A percentile compares a stretch with the other conserved stretches of the same genome.
Evolutionary conservation across 306 rosid genomes (phyloP).

Genomic region (Biancaea sappan): DNA sequence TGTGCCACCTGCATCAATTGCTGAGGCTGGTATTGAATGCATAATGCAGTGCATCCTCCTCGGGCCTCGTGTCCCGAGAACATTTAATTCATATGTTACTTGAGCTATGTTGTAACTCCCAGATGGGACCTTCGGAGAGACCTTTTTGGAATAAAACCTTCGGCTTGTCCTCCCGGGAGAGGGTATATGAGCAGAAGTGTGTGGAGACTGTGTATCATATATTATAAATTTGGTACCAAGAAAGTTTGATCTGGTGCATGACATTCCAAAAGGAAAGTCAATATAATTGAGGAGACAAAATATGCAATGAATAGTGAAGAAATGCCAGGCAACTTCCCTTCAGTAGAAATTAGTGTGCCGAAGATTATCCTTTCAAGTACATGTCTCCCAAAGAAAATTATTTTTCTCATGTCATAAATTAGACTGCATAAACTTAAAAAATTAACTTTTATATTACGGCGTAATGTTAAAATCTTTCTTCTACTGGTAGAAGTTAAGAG

Average conservation of each 20-base stretch:
- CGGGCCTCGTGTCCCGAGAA: slow-evolving; percentile 90
- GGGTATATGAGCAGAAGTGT: slow-evolving; percentile 51
- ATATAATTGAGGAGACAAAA: background rate
- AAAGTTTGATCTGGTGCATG: slow-evolving; percentile 77
- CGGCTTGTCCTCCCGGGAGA: slow-evolving; percentile 71
- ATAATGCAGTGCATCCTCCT: slow-evolving; percentile 88
- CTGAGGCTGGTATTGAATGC: slow-evolving; percentile 81
- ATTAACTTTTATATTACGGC: background rate
- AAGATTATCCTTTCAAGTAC: background rate
- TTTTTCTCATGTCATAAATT: background rate
- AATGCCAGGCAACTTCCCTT: too few relatives aligned
- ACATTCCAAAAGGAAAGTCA: slow-evolving; percentile 25
- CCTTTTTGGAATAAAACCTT: slow-evolving; percentile 85
- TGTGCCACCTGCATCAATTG: slow-evolving; percentile 70
- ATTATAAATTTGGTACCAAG: slow-evolving; percentile 87
- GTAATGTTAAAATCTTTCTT: background rate
- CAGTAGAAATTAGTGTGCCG: too few relatives aligned
- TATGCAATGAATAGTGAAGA: too few relatives aligned
- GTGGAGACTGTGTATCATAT: slow-evolving; percentile 84
- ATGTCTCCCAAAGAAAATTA: background rate
- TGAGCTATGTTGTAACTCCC: slow-evolving; percentile 87
- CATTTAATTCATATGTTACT: slow-evolving; percentile 81
- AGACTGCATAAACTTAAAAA: background rate
- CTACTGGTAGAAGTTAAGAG: background rate
- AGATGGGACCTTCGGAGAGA: slow-evolving; percentile 86